Base-by-base conservation (phyloP, 495 filamentous ascomycete species). In the Trichoderma reesei region DNA sequence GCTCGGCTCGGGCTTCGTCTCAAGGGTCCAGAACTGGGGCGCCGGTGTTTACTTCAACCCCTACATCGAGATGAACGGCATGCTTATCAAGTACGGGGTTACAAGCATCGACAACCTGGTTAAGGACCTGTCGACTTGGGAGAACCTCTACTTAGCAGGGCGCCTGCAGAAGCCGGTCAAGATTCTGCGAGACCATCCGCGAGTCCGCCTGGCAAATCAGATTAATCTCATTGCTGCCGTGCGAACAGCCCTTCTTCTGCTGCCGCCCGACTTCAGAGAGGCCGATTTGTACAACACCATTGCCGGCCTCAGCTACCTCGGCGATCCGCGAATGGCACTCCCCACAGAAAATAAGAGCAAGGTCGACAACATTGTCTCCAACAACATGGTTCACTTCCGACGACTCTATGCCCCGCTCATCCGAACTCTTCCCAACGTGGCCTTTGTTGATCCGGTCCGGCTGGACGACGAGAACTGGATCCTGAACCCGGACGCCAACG, bases 21-120 rank as follows among this genome's bases (percentile, higher is more conserved):
- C 90, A 11, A 79, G 85, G 56, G 83, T 96, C 5, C 93, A 98
- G 71, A 93, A 98, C 72, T 89, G 88, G 73, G 94, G 94, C 16
- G 94, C 94, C 3, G 94, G 94, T 10, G 90, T 96, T 39, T 98
- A 98, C 72, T 98, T 96, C 80, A 96, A 98, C 69, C 90, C 94
- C 1, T 96, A 93, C 73, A 83, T 98, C 54, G 92, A 90, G 10
- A 86, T 98, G n/a, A 96, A 97, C 70, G 94, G 95, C 36, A 96
- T 90, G 16, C 75, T 96, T 70, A 94, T 98, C 72, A 98, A 98
- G 75, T 98, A 98, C 69, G 94, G 92, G 18, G 93, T 98, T 3
- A 94, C 96, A 10, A 96, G 95, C 69, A 76, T 97, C 62, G 84
- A 90, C 68, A 96, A 90, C 0, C 77, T 98, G n/a, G 90, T 88